These are phyloP conservation scores for Tylopilus cervinicoccineus DNA, from an alignment of 768 basidiomycete genomes.

Conservation along the genomic window DNA sequence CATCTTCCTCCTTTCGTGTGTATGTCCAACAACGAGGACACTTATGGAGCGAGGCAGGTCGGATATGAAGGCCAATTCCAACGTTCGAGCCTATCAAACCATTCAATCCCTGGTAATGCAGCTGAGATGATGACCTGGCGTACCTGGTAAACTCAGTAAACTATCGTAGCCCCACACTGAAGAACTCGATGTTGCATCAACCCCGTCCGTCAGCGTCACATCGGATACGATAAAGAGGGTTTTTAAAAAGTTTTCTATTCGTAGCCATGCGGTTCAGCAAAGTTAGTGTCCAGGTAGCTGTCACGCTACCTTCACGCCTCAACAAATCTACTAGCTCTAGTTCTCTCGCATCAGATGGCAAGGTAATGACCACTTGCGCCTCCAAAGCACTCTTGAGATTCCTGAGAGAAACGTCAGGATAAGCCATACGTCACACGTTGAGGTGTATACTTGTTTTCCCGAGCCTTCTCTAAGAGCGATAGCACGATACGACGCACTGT, in stretches of 20 bases:
- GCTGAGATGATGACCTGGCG: constrained; percentile 8
- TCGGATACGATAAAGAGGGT: constrained; percentile 82
- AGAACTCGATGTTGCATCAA: constrained; percentile 36
- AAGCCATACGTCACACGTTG: neutral
- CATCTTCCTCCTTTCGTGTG: constrained; percentile 46
- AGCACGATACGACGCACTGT: constrained; percentile 58
- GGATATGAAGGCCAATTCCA: constrained; percentile 47
- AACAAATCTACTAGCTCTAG: constrained; percentile 35
- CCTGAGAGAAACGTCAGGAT: constrained; percentile 35
- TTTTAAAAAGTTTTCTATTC: constrained; percentile 58
- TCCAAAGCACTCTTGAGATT: constrained; percentile 73
- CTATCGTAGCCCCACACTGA: constrained; percentile 49
- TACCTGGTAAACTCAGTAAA: constrained; percentile 45
- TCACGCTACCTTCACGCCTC: constrained; percentile 39
- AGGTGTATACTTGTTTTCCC: constrained; percentile 60
- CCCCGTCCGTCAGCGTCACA: constrained; percentile 48
- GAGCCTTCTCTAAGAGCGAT: constrained; percentile 69
- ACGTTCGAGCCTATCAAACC: constrained; percentile 8
- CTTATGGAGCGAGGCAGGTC: constrained; percentile 58
- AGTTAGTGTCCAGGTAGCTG: no score
- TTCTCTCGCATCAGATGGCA: constrained; percentile 37
- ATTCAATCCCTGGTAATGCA: neutral
- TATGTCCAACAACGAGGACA: constrained; percentile 93
- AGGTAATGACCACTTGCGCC: constrained; percentile 63
- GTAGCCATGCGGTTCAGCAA: neutral